Evolutionary conservation across 2,329 filamentous ascomycete species (phyloP).

Genomic region (Colletotrichum liaoningense): DNA sequence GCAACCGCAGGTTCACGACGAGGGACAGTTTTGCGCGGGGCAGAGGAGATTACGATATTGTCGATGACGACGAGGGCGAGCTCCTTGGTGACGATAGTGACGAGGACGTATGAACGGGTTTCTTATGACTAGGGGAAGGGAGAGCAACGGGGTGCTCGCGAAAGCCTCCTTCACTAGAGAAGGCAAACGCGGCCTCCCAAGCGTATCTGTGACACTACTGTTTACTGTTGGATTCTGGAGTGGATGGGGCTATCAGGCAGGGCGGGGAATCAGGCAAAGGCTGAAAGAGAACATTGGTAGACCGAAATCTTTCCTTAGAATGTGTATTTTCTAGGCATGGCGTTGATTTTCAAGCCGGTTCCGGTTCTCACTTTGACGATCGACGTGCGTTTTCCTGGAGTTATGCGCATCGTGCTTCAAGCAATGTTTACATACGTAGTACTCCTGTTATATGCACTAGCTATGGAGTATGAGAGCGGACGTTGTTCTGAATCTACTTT

Average conservation of each 20-base stretch:
- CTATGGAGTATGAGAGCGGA: no score
- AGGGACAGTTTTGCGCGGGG: conserved; percentile 89
- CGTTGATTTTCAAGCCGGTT: conserved; percentile 3
- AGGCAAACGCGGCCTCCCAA: background rate
- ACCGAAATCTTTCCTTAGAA: conserved; percentile 5
- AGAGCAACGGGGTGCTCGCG: background rate
- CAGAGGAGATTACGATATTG: conserved; percentile 86
- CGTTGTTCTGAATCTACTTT: no score
- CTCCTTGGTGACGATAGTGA: conserved; percentile 93
- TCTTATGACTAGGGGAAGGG: background rate
- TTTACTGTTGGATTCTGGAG: conserved; percentile 24
- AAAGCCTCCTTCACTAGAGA: background rate
- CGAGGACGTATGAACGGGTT: conserved; percentile 72
- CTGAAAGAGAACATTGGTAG: conserved; percentile 3
- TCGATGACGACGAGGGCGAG: conserved; percentile 95
- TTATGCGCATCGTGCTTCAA: background rate
- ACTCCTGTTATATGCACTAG: no score
- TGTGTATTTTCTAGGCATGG: conserved; percentile 13
- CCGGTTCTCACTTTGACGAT: background rate
- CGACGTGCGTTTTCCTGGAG: background rate
- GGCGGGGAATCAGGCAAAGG: background rate
- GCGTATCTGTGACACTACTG: conserved; percentile 8
- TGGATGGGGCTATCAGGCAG: background rate
- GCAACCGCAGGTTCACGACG: conserved; percentile 81
- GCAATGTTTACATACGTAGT: no score